Percentiles rank a stretch among this genome's conserved stretches.
Evolutionary conservation across 768 basidiomycete species (phyloP).

Genomic region (Calocera cornea): DNA sequence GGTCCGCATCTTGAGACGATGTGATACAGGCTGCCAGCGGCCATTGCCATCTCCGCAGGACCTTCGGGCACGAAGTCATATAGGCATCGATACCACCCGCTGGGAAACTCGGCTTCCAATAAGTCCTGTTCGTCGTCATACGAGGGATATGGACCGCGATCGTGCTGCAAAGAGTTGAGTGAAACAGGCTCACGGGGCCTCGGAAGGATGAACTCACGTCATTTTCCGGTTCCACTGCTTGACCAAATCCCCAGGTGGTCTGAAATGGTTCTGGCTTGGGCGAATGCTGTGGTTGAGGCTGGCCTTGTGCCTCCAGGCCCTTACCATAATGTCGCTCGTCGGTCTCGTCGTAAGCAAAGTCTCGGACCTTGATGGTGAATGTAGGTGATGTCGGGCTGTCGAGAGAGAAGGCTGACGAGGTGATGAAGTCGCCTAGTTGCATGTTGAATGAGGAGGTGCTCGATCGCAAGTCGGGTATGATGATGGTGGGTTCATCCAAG

Average conservation of each 20-base stretch:
- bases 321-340: constrained; percentile 1
- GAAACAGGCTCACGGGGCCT: background rate
- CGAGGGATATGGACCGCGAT: background rate
- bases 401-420: background rate
- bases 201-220: background rate
- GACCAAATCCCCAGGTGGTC: background rate
- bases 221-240: background rate
- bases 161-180: background rate
- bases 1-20: constrained; percentile 1
- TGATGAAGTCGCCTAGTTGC: background rate
- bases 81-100: constrained; percentile 63
- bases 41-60: constrained; percentile 64
- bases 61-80: constrained; percentile 72
- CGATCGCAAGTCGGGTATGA: background rate
- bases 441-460: background rate
- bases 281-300: background rate
- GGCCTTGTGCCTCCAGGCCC: background rate
- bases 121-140: background rate
- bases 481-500: background rate
- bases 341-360: background rate
- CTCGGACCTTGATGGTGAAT: background rate
- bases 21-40: background rate
- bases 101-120: constrained; percentile 32
- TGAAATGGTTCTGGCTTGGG: background rate
- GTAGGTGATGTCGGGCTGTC: background rate